Percentiles rank a stretch among this genome's conserved stretches.
phyloP scores from a whole-genome alignment of 495 filamentous ascomycete species.

The Neurospora sp. region DNA sequence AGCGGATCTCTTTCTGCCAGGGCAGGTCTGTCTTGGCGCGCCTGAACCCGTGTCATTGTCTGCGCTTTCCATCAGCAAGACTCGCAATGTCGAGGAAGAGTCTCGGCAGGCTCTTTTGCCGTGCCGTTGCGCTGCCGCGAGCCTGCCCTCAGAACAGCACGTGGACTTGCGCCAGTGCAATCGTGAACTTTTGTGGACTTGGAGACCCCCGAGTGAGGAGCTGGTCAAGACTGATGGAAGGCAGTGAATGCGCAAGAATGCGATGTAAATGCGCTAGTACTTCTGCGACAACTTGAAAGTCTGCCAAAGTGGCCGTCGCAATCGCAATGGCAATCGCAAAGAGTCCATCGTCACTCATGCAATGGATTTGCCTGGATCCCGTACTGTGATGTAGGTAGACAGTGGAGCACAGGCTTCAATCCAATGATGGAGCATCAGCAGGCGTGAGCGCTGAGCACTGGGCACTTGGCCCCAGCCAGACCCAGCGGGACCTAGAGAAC shows the following conservation, averaged over 20 bases:
- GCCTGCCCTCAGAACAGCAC: not conserved
- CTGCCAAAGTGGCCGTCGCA: not conserved
- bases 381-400: not conserved
- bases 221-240: not conserved
- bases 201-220: not conserved
- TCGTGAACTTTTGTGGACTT: not conserved
- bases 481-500: conserved; percentile 12
- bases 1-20: not conserved
- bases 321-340: not conserved
- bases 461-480: not conserved
- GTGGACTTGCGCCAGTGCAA: not conserved
- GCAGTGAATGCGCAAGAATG: not conserved
- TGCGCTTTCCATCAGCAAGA: not conserved
- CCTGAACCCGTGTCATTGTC: not conserved
- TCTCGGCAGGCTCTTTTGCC: not conserved
- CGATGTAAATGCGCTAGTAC: not conserved
- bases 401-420: not conserved
- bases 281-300: not conserved
- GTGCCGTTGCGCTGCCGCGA: not conserved
- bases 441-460: not conserved
- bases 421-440: not conserved
- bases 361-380: not conserved
- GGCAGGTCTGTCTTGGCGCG: not conserved
- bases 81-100: not conserved
- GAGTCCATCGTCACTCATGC: not conserved